These are phyloP conservation scores for Blastomyces gilchristii DNA, from an alignment of 2,329 filamentous ascomycete species.

Conservation along the genomic window DNA sequence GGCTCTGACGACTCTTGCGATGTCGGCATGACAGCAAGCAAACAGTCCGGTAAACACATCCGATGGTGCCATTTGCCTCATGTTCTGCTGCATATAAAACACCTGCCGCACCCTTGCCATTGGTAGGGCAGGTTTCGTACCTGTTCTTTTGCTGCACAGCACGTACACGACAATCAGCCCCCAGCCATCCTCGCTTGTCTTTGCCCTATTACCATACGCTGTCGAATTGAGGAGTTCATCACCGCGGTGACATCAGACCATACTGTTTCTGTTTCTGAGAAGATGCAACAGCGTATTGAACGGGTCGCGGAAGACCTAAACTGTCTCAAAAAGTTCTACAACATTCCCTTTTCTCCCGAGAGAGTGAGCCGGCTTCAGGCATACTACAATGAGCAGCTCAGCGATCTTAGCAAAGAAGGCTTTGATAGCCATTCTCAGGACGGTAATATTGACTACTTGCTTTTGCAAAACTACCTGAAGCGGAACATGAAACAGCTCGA, in stretches of 20 bases:
- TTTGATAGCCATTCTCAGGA: slow-evolving; percentile 37
- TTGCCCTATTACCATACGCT: background rate
- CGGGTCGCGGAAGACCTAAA: slow-evolving; percentile 38
- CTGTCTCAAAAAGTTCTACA: slow-evolving; percentile 43
- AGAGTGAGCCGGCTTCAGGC: slow-evolving; percentile 32
- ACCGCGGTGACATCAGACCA: background rate
- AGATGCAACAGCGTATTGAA: slow-evolving; percentile 35
- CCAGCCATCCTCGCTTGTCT: background rate
- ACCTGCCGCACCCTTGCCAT: background rate
- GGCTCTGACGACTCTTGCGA: background rate
- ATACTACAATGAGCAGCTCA: slow-evolving; percentile 38
- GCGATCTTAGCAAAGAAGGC: slow-evolving; percentile 23
- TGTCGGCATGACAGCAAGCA: background rate
- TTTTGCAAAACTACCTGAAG: slow-evolving; percentile 40
- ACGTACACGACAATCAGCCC: background rate
- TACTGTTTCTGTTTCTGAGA: slow-evolving; percentile 18
- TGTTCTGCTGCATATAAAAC: background rate
- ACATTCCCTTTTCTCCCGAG: slow-evolving; percentile 37
- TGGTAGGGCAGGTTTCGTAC: background rate
- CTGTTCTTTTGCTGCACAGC: background rate
- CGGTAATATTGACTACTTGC: slow-evolving; percentile 26
- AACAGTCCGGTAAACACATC: background rate
- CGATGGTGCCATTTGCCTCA: background rate
- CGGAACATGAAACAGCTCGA: slow-evolving; percentile 25
- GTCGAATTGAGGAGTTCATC: background rate